These are phyloP conservation scores for Teunomyces kruisii DNA, from an alignment of 805 yeast genomes.

Conservation along the genomic window DNA sequence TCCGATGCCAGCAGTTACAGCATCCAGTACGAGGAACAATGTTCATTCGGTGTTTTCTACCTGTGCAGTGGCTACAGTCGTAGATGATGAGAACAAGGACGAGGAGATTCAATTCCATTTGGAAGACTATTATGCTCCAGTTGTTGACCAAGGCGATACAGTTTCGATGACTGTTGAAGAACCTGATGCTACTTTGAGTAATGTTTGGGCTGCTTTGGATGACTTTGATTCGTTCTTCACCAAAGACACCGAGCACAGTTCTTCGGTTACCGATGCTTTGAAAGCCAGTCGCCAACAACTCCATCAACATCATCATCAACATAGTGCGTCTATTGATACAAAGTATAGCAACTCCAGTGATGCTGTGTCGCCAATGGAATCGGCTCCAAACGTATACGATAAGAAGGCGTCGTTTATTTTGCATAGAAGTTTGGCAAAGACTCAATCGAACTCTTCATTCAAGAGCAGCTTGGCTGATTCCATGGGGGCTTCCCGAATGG, in stretches of 20 bases:
- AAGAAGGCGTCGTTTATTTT: constrained; percentile 75
- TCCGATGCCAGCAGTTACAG: constrained; percentile 90
- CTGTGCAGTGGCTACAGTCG: constrained; percentile 50
- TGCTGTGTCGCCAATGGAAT: constrained; percentile 55
- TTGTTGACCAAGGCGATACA: constrained; percentile 41
- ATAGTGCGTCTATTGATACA: constrained; percentile 63
- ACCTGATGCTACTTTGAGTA: constrained; percentile 73
- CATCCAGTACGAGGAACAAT: constrained; percentile 85
- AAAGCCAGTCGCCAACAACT: background rate
- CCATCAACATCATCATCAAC: constrained; percentile 35
- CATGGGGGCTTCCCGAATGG: constrained; percentile 25
- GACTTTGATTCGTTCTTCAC: constrained; percentile 88
- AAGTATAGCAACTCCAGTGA: constrained; percentile 45
- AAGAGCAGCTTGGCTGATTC: constrained; percentile 74
- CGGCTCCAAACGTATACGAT: constrained; percentile 77
- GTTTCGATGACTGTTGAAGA: constrained; percentile 54
- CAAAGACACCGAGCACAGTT: constrained; percentile 42
- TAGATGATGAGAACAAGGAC: constrained; percentile 24
- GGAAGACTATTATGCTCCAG: constrained; percentile 53
- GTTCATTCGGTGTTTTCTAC: constrained; percentile 94
- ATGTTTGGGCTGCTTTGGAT: constrained; percentile 91
- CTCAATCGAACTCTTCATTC: constrained; percentile 76
- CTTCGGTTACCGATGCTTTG: constrained; percentile 24
- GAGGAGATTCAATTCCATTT: constrained; percentile 52
- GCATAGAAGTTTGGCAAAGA: constrained; percentile 69